Evolutionary conservation across 176 grass and related monocot species (phyloP).

Genomic region (Miscanthus lutarioriparius): DNA sequence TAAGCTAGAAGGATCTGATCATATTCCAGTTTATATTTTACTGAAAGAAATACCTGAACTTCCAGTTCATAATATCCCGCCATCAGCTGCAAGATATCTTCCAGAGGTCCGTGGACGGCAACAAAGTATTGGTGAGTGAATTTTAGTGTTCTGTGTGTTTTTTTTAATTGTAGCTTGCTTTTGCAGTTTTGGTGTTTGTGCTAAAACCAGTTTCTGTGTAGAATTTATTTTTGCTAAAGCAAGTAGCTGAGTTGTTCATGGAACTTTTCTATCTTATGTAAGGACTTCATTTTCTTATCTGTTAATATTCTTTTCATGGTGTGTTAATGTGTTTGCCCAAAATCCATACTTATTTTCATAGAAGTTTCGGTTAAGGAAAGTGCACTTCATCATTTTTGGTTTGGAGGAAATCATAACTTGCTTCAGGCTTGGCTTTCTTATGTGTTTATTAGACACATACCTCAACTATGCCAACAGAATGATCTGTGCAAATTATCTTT

Average conservation of each 20-base stretch:
- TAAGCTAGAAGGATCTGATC: conserved; percentile 98
- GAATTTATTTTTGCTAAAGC: background rate
- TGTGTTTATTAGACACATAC: background rate
- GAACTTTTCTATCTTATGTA: background rate
- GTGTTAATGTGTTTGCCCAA: background rate
- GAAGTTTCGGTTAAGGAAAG: background rate
- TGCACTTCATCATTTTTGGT: background rate
- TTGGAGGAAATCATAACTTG: conserved; percentile 4
- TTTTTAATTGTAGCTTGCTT: conserved; percentile 16
- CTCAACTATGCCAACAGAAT: background rate
- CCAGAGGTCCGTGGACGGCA: conserved; percentile 88
- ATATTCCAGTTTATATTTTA: conserved; percentile 87
- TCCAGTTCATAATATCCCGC: conserved; percentile 69
- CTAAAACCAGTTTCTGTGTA: conserved; percentile 14
- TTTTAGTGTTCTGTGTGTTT: background rate
- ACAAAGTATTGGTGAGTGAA: conserved; percentile 73
- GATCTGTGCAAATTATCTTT: conserved; percentile 15
- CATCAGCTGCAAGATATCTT: conserved; percentile 80
- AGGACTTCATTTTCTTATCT: background rate
- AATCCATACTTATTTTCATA: background rate
- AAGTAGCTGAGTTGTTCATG: background rate
- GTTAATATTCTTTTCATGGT: background rate
- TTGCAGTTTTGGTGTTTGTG: background rate
- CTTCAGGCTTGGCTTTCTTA: conserved; percentile 13
- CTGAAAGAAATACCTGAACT: conserved; percentile 68